Evolutionary conservation across 306 rosid genomes (phyloP).

Genomic region (Betula pendula): DNA sequence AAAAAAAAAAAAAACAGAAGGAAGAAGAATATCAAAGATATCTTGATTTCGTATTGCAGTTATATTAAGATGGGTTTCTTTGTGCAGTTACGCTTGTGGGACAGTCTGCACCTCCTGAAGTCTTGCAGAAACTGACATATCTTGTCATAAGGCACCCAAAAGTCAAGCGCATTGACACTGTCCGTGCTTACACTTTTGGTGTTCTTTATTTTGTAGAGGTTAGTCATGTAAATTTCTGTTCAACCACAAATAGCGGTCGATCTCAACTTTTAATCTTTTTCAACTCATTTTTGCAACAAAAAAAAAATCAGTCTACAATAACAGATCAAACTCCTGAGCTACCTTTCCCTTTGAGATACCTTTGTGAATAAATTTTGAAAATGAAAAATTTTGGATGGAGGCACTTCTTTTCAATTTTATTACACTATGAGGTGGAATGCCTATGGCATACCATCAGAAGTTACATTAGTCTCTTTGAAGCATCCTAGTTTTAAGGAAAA

Average conservation of each 20-base stretch:
- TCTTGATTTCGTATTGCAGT: background rate
- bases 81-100: constrained; percentile 79
- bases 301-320: background rate
- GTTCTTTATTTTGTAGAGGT: constrained; percentile 98
- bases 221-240: constrained; percentile 4
- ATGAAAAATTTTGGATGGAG: background rate
- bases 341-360: background rate
- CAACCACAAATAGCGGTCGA: background rate
- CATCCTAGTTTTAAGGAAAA: too few relatives aligned
- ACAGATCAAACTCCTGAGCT: background rate
- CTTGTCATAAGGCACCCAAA: constrained; percentile 67
- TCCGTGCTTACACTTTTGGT: constrained; percentile 96
- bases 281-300: background rate
- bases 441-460: background rate
- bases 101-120: constrained; percentile 92
- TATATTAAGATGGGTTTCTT: background rate
- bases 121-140: constrained; percentile 84
- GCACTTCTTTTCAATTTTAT: background rate
- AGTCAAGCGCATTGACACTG: constrained; percentile 84
- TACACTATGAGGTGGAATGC: background rate
- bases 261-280: background rate
- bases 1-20: background rate
- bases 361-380: background rate
- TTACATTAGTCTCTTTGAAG: background rate
- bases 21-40: background rate